phyloP scores from a whole-genome alignment of 2,329 filamentous ascomycete species.

The Colletotrichum limetticola region DNA sequence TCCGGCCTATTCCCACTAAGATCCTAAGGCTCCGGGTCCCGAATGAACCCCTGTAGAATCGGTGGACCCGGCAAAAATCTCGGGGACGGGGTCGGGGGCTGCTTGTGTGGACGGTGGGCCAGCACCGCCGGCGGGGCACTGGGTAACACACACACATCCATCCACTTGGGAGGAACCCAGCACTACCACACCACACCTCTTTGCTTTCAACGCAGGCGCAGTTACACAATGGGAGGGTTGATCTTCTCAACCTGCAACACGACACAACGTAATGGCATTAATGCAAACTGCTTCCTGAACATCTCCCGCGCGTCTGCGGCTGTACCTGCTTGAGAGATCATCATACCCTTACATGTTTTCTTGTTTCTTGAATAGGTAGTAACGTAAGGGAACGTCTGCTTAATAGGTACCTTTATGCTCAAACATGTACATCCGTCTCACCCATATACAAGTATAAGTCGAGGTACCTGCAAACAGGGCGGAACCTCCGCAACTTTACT shows the following conservation, averaged over 20 bases:
- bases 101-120: not conserved
- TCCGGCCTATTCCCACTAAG: too few species aligned
- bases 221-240: not conserved
- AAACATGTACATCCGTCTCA: not conserved
- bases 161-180: not conserved
- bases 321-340: not conserved
- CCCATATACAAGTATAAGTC: not conserved
- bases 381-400: too few species aligned
- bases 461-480: not conserved
- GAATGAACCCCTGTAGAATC: not conserved
- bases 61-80: not conserved
- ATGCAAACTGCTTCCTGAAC: not conserved
- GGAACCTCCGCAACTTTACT: not conserved
- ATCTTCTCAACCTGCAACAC: constrained; percentile 19
- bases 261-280: constrained; percentile 2
- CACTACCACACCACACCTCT: not conserved
- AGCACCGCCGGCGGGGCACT: not conserved
- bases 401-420: too few species aligned
- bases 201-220: not conserved
- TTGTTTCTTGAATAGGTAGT: not conserved
- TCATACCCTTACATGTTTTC: too few species aligned
- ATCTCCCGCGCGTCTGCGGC: not conserved
- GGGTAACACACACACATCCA: not conserved
- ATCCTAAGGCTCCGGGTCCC: not conserved
- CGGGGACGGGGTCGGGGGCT: constrained; percentile 1